These are phyloP conservation scores for Sporormia fimetaria DNA, from an alignment of 495 filamentous ascomycete species.

Conservation along the genomic window DNA sequence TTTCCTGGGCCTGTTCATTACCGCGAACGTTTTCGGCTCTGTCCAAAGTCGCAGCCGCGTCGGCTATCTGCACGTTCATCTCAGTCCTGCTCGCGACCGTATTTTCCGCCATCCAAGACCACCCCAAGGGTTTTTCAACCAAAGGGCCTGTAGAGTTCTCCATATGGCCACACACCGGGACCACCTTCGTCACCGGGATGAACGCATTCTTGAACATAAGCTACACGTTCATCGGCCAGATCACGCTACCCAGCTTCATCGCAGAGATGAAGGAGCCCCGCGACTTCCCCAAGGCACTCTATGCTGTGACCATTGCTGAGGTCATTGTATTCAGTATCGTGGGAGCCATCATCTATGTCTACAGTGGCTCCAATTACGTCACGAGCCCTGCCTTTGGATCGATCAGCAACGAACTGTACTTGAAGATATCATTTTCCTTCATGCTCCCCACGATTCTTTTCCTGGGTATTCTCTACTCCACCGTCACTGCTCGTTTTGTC, in stretches of 20 bases:
- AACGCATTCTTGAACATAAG: slow-evolving; percentile 81
- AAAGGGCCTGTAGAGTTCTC: slow-evolving; percentile 53
- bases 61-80: slow-evolving; percentile 75
- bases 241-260: slow-evolving; percentile 82
- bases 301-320: slow-evolving; percentile 75
- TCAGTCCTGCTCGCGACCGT: slow-evolving; percentile 70
- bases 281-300: slow-evolving; percentile 83
- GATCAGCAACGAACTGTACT: slow-evolving; percentile 54
- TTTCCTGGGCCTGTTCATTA: slow-evolving; percentile 65
- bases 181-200: slow-evolving; percentile 66
- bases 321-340: slow-evolving; percentile 69
- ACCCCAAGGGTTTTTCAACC: slow-evolving; percentile 42
- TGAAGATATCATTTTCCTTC: slow-evolving; percentile 79
- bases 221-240: slow-evolving; percentile 90
- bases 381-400: slow-evolving; percentile 72
- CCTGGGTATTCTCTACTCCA: slow-evolving; percentile 76
- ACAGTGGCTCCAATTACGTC: slow-evolving; percentile 76
- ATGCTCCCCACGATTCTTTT: slow-evolving; percentile 91
- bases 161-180: slow-evolving; percentile 54
- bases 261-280: slow-evolving; percentile 79
- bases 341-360: slow-evolving; percentile 65
- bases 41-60: slow-evolving; percentile 61
- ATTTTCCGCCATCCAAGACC: slow-evolving; percentile 60
- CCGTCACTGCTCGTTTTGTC: slow-evolving; percentile 74
- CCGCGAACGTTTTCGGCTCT: slow-evolving; percentile 71